Evolutionary conservation across 768 basidiomycete species (phyloP).

Genomic region (Paxillus rubicundulus): DNA sequence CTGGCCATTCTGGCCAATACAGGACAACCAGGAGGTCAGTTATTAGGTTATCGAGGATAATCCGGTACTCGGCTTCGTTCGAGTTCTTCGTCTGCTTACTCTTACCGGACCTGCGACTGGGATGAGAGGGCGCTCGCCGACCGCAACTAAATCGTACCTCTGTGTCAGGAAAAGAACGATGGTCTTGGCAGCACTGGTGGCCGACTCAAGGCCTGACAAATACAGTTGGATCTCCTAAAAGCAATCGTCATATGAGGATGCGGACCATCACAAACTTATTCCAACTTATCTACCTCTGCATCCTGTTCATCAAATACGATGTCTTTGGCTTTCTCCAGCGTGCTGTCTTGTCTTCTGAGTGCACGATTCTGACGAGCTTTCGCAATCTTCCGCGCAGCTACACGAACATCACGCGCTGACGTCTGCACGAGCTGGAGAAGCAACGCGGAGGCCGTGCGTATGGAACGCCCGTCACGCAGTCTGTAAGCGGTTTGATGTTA

Average conservation of each 20-base stretch:
- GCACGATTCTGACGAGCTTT: slow-evolving; percentile 63
- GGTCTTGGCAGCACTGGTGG: slow-evolving; percentile 80
- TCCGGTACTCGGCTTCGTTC: slow-evolving; percentile 90
- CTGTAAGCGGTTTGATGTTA: slow-evolving; percentile 44
- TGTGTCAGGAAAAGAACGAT: slow-evolving; percentile 78
- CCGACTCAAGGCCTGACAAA: slow-evolving; percentile 70
- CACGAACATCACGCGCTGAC: slow-evolving; percentile 81
- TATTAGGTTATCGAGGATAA: slow-evolving; percentile 89
- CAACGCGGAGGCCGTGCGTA: slow-evolving; percentile 90
- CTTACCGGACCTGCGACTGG: slow-evolving; percentile 65
- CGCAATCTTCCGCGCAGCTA: slow-evolving; percentile 61
- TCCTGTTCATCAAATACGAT: slow-evolving; percentile 68
- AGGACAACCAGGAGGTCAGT: slow-evolving; percentile 84
- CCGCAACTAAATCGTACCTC: slow-evolving; percentile 36
- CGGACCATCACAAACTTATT: background rate
- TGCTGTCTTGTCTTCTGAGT: slow-evolving; percentile 61
- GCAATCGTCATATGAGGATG: slow-evolving; percentile 3
- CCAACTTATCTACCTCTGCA: slow-evolving; percentile 43
- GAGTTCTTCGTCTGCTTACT: slow-evolving; percentile 86
- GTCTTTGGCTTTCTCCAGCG: slow-evolving; percentile 47
- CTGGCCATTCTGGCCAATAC: slow-evolving; percentile 98
- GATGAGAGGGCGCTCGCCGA: background rate
- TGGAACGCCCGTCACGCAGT: slow-evolving; percentile 84
- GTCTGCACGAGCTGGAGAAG: slow-evolving; percentile 96
- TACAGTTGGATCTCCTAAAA: slow-evolving; percentile 70